Conservation (phyloP, 176 grass and related monocot species). For the Hordeum marinum region DNA sequence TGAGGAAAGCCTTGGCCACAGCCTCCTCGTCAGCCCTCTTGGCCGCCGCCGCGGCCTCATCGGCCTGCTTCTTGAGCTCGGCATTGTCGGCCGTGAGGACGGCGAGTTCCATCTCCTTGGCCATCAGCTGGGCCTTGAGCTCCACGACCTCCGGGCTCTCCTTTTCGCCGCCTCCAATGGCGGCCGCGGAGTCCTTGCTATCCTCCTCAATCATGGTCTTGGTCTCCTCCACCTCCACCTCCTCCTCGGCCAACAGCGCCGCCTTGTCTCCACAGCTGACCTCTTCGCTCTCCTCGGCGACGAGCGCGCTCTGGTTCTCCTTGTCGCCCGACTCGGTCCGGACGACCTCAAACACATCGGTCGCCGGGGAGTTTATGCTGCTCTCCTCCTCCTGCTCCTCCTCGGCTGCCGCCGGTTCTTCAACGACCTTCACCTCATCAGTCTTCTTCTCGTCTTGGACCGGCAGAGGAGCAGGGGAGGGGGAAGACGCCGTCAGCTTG, state of each 20-base stretch:
- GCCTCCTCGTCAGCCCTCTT: slow-evolving; percentile 25
- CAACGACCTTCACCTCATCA: slow-evolving; percentile 21
- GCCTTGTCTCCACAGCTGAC: slow-evolving; percentile 30
- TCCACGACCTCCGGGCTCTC: slow-evolving; percentile 24
- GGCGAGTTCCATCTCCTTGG: slow-evolving; percentile 52
- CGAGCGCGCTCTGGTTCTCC: slow-evolving; percentile 33
- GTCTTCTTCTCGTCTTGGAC: slow-evolving; percentile 13
- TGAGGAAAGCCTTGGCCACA: slow-evolving; percentile 26
- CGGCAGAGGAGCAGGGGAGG: not conserved
- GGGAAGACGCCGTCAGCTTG: slow-evolving; percentile 11
- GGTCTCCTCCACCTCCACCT: slow-evolving; percentile 45
- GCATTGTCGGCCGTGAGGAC: slow-evolving; percentile 53
- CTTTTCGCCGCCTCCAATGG: slow-evolving; percentile 8
- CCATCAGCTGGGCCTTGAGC: slow-evolving; percentile 50
- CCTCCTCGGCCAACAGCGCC: not conserved
- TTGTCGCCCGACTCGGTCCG: slow-evolving; percentile 29
- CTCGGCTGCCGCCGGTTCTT: slow-evolving; percentile 12
- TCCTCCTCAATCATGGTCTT: slow-evolving; percentile 71
- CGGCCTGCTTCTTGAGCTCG: slow-evolving; percentile 58
- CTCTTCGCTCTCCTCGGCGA: slow-evolving; percentile 14
- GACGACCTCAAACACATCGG: slow-evolving; percentile 70
- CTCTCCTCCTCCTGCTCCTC: slow-evolving; percentile 38
- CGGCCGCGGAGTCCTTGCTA: not conserved
- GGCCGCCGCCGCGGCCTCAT: slow-evolving; percentile 33
- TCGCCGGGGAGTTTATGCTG: slow-evolving; percentile 38